Evolutionary conservation across 257 asterid species (phyloP), one percentile per base, ranked within the genome.

Genomic region (Capsicum pubescens): DNA sequence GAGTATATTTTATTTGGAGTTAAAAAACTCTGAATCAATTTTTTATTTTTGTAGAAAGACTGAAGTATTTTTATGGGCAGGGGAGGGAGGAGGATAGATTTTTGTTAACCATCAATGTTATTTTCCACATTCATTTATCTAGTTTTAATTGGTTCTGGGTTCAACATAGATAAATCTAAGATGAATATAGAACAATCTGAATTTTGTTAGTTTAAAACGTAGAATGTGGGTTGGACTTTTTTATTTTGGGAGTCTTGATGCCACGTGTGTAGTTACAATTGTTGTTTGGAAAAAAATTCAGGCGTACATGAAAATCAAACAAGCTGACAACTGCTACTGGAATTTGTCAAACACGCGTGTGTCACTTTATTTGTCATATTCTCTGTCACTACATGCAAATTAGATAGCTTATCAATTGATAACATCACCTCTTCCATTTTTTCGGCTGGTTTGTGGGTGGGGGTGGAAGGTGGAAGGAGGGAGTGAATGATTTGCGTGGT

Each of bases 301-400:
- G 81, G 50, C 26, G 14, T 76, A 76, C 48, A 52, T 54, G 50
- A 76, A 52, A 52, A 26, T 76, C 26, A 76, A 76, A 52, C 48
- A 26, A 52, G 64, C 48, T 54, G 50, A 10, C 81, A 76, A 76
- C 50, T 76, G 21, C 19, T 21, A 54, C 32, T 76, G 21, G 63
- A 76, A 32, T 54, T 77, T 56, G 72, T 2, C 15, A 79, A 56
- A 57, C 15, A 32, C 54, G 36, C 15, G 54, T 17, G 35, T 39
- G 60, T 44, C 68, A 15, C 57, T 83, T 14, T 54, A 52, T 54
- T 54, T 54, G 81, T 52, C 81, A 3, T 26, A 58, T 57, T 50
- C 61, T 60, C 6, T 39, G 55, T 59, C 35, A 66, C 35, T 56
- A 35, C 39, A 12, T n/a, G 50, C 19, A 48, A 17, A 7, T 15